A percentile compares a stretch with the other conserved stretches of the same genome.
Evolutionary conservation across 2,329 filamentous ascomycete genomes (phyloP).

Genomic region (Ilyonectria mors-panacis): DNA sequence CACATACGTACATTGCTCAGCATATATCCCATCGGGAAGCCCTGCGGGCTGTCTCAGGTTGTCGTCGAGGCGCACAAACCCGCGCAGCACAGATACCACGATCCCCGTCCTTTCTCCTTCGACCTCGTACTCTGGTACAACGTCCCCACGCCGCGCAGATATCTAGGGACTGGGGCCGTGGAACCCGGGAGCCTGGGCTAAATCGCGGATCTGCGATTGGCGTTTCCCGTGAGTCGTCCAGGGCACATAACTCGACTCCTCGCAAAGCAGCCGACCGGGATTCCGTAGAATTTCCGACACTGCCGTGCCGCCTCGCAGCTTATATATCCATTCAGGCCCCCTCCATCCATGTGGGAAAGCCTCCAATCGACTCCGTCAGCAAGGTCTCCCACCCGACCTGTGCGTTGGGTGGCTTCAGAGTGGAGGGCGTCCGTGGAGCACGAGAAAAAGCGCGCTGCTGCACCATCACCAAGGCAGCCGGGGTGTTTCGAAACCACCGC

Average conservation of each 20-base stretch:
- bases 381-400: conserved; percentile 25
- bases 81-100: conserved; percentile 35
- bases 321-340: conserved; percentile 26
- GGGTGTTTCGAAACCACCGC: conserved; percentile 48
- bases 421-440: conserved; percentile 31
- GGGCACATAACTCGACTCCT: neutral
- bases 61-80: conserved; percentile 41
- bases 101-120: conserved; percentile 28
- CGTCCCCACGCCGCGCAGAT: conserved; percentile 39
- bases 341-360: conserved; percentile 21
- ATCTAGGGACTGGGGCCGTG: conserved; percentile 28
- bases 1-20: conserved; percentile 45
- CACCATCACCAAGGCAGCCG: conserved; percentile 32
- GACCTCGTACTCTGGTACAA: conserved; percentile 40
- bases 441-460: conserved; percentile 19
- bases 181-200: conserved; percentile 33
- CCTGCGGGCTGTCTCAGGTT: conserved; percentile 45
- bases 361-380: conserved; percentile 16
- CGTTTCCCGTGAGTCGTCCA: conserved; percentile 14
- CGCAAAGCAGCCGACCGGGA: conserved; percentile 13
- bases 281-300: conserved; percentile 8
- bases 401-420: conserved; percentile 18
- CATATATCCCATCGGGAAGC: conserved; percentile 41
- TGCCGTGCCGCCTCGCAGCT: conserved; percentile 2
- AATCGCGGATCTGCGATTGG: conserved; percentile 38